Evolutionary conservation across 352 stramenopile species (phyloP), one percentile per base, ranked within the genome.

Genomic region (Globisporangium parvum): DNA sequence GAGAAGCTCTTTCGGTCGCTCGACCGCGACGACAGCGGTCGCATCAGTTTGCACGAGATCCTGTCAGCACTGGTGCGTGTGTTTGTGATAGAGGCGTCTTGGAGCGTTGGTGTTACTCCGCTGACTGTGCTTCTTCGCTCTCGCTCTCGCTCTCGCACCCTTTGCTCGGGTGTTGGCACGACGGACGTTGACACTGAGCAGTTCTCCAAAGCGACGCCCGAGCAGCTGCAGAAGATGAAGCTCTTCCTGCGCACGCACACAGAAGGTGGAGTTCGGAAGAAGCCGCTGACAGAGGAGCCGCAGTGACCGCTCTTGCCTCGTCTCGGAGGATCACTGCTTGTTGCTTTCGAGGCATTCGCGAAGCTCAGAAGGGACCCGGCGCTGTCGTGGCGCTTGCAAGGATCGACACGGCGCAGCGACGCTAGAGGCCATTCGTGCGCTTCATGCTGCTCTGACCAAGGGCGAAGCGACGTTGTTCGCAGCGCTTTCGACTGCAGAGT

Each of bases 281-380:
- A 37, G 93, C 82, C 65, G 81, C 65, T 81, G 70, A n/a, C 39
- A 1, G 42, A 96, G 60, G 63, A 94, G 83, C 31, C 6, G 14
- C 39, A 45, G 39, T 18, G 18, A 45, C 3, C 18, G 39, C 39
- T 18, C 39, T 21, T 45, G 39, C 39, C 15, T 2, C 37, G 17
- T n/a, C 11, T n/a, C n/a, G n/a, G n/a, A n/a, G n/a, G n/a, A n/a
- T n/a, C n/a, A n/a, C n/a, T n/a, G n/a, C n/a, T n/a, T n/a, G n/a
- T n/a, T n/a, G n/a, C n/a, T n/a, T n/a, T n/a, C n/a, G n/a, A n/a
- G n/a, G n/a, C n/a, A n/a, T n/a, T n/a, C n/a, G n/a, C n/a, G n/a
- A n/a, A n/a, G n/a, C n/a, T n/a, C n/a, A n/a, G n/a, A n/a, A n/a
- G n/a, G n/a, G n/a, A n/a, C n/a, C n/a, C n/a, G n/a, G n/a, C n/a